phyloP scores from a whole-genome alignment of 2,329 filamentous ascomycete genomes.

The Fonsecaea pugnacius region DNA sequence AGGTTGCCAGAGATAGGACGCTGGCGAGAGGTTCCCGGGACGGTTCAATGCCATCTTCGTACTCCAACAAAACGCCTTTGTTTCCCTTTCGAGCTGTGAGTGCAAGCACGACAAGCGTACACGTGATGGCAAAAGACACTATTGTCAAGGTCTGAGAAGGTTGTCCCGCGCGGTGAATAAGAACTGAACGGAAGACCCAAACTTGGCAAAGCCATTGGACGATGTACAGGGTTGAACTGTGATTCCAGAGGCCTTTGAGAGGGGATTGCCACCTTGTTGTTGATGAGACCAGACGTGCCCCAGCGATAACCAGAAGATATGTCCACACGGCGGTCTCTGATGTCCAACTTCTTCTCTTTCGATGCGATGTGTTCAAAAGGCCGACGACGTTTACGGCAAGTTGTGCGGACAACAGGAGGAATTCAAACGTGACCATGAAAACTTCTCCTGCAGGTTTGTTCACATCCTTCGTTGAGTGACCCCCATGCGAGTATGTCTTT shows the following conservation, averaged over 20 bases:
- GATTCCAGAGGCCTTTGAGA: slow-evolving; percentile 82
- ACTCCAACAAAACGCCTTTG: slow-evolving; percentile 82
- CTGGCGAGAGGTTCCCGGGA: slow-evolving; percentile 86
- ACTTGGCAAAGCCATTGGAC: slow-evolving; percentile 78
- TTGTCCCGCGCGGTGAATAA: slow-evolving; percentile 74
- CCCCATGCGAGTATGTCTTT: slow-evolving; percentile 56
- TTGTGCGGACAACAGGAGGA: slow-evolving; percentile 72
- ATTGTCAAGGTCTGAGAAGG: slow-evolving; percentile 69
- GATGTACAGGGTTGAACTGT: slow-evolving; percentile 83
- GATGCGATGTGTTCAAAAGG: slow-evolving; percentile 43
- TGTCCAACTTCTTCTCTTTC: slow-evolving; percentile 20
- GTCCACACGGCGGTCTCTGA: slow-evolving; percentile 75
- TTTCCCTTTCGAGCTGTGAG: slow-evolving; percentile 88
- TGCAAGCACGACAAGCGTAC: slow-evolving; percentile 74
- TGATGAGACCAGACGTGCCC: slow-evolving; percentile 70
- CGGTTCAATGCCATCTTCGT: slow-evolving; percentile 85
- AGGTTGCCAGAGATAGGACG: slow-evolving; percentile 83
- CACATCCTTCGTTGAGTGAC: slow-evolving; percentile 65
- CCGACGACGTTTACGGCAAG: slow-evolving; percentile 66
- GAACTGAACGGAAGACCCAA: slow-evolving; percentile 78
- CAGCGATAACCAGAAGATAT: slow-evolving; percentile 76
- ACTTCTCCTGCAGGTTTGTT: slow-evolving; percentile 77
- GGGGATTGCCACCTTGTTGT: slow-evolving; percentile 64
- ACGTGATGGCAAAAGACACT: slow-evolving; percentile 73
- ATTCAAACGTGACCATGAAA: slow-evolving; percentile 72